Evolutionary conservation across 768 basidiomycete species (phyloP), one percentile per base, ranked within the genome.

Genomic region (Leccinum variicolor): DNA sequence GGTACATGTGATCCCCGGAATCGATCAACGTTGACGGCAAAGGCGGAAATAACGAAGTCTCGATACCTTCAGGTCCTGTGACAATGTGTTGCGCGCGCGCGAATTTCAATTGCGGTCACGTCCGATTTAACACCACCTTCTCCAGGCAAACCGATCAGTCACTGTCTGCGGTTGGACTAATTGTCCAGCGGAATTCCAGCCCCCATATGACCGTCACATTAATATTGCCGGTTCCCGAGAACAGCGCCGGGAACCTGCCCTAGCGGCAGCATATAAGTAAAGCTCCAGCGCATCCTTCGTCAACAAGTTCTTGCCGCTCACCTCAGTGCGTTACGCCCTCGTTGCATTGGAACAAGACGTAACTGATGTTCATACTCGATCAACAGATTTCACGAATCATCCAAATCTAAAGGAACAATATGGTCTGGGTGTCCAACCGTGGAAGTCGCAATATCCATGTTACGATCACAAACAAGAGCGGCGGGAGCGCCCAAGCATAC

Each of bases 341-440:
- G 34, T 39, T 39, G 17, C 8, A 39, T 39, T 39, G 9, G 7
- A 4, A 9, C 17, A 7, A 17, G 15, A 15, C 9, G 36, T 1
- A 4, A n/a, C 36, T 39, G 17, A 39, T 39, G 17, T 39, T 39
- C 36, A n/a, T 9, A 17, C 36, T 39, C 9, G 36, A 39, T 17
- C n/a, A n/a, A n/a, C n/a, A 39, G 36, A n/a, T 39, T 3, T 39
- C 36, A 8, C 17, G 7, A 9, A 39, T 39, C 15, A 39, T 39
- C 36, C 36, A 9, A n/a, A 15, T 17, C 15, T 36, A 17, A 39
- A 39, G 36, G 3, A 14, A 21, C 43, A 17, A 25, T 3, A 47
- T 62, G 63, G 59, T 64, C 31, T 65, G 63, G 63, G 51, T 65
- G 4, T 61, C 63, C 15, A 64, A 62, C 19, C 61, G 55, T 17